A percentile compares a stretch with the other conserved stretches of the same genome.
Evolutionary conservation across 2,329 filamentous ascomycete species (phyloP).

Genomic region (Zasmidium cellare): DNA sequence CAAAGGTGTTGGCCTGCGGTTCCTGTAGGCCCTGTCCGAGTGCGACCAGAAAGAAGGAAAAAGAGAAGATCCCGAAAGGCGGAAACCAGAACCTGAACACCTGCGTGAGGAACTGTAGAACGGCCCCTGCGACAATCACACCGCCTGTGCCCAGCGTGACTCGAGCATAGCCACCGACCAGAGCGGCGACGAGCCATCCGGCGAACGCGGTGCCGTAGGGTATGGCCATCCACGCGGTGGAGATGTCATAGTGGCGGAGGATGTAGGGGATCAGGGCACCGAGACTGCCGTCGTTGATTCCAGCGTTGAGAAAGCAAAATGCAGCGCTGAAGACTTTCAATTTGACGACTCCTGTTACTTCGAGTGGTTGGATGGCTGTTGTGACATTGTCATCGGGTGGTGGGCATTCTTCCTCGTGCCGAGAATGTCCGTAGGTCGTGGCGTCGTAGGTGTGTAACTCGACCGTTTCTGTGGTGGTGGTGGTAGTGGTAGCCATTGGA

Average conservation of each 20-base stretch:
- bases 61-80: constrained; percentile 57
- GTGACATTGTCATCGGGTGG: not conserved
- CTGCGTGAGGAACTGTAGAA: constrained; percentile 56
- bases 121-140: constrained; percentile 58
- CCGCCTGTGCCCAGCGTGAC: constrained; percentile 57
- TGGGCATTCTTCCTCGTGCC: not conserved
- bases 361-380: constrained; percentile 4
- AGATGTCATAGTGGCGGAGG: constrained; percentile 56
- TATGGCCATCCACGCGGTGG: constrained; percentile 42
- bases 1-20: constrained; percentile 63
- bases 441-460: not conserved
- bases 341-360: not conserved
- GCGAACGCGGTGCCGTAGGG: constrained; percentile 59
- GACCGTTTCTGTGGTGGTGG: not conserved
- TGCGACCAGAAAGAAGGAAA: constrained; percentile 60
- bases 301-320: constrained; percentile 66
- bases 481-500: no score
- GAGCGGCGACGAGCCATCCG: constrained; percentile 61
- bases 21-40: constrained; percentile 65
- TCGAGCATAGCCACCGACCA: constrained; percentile 56
- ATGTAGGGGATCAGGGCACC: constrained; percentile 65
- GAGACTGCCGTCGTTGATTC: constrained; percentile 64
- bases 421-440: not conserved
- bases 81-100: constrained; percentile 57
- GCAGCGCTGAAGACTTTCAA: constrained; percentile 57